phyloP scores from a whole-genome alignment of 2,329 filamentous ascomycete genomes.

The Septoria linicola region DNA sequence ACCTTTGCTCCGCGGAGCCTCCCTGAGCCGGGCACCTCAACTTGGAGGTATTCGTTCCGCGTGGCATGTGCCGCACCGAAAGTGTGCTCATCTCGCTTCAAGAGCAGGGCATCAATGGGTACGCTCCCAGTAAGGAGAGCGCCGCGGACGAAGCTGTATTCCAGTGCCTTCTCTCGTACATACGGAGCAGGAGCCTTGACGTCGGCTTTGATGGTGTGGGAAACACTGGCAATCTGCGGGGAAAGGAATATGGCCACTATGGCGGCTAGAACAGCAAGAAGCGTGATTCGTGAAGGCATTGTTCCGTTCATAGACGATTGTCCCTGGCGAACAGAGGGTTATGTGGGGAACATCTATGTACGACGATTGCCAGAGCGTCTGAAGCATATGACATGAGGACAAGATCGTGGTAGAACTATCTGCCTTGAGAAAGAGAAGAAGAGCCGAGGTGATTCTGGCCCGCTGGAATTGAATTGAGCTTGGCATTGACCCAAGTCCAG shows the following conservation, averaged over 20 bases:
- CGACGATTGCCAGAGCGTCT: too few species aligned
- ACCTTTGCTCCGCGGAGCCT: constrained; percentile 1
- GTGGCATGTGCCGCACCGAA: constrained; percentile 13
- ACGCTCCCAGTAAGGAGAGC: constrained; percentile 6
- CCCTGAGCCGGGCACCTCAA: constrained; percentile 13
- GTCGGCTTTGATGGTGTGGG: neutral
- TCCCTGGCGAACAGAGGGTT: too few species aligned
- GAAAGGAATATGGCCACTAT: constrained; percentile 13
- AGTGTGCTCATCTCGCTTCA: constrained; percentile 12
- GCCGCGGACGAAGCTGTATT: constrained; percentile 16
- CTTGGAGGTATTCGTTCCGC: constrained; percentile 8
- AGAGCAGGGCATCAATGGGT: constrained; percentile 15
- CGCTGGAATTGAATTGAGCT: too few species aligned
- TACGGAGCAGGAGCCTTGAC: constrained; percentile 10
- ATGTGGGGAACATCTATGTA: too few species aligned
- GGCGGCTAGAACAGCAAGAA: constrained; percentile 9
- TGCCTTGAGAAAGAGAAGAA: too few species aligned
- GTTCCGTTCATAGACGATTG: too few species aligned
- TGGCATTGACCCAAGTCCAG: too few species aligned
- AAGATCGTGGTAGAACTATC: too few species aligned
- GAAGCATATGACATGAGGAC: too few species aligned
- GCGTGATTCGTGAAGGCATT: constrained; percentile 11
- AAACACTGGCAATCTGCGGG: constrained; percentile 13
- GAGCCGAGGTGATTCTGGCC: too few species aligned
- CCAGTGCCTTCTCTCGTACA: constrained; percentile 13